A percentile compares a stretch with the other conserved stretches of the same genome.
Conservation (phyloP, 116 monocot species). For the Phalaenopsis hybrid region DNA sequence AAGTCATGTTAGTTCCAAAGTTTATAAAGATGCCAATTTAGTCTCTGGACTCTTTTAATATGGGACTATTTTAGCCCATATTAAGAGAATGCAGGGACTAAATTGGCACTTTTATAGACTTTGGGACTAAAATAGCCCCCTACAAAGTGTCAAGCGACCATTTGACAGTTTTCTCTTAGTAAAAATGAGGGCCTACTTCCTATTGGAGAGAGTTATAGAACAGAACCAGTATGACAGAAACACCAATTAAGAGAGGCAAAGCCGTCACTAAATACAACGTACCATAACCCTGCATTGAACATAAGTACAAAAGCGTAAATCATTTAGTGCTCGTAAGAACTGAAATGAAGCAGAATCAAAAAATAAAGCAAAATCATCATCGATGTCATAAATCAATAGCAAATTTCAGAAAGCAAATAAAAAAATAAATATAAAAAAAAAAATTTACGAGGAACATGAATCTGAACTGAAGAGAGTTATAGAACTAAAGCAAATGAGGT, state of each 20-base stretch:
- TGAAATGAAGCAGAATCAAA: no score
- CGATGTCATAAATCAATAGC: neutral
- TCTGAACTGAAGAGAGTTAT: neutral
- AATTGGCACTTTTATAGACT: no score
- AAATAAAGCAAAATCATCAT: no score
- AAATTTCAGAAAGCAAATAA: neutral
- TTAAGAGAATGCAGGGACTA: no score
- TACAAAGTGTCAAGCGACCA: no score
- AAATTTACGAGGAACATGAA: neutral
- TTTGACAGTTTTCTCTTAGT: no score
- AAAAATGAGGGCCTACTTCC: neutral
- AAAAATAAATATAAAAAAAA: neutral
- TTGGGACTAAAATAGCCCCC: no score
- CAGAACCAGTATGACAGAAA: constrained; percentile 73
- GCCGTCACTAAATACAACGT: constrained; percentile 87
- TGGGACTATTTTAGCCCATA: no score
- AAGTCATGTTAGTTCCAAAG: no score
- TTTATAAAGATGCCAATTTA: no score
- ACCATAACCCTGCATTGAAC: constrained; percentile 68
- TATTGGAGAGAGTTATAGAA: constrained; percentile 91
- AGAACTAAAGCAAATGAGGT: neutral
- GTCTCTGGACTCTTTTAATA: no score
- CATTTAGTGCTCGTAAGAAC: no score
- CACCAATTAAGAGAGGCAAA: constrained; percentile 66
- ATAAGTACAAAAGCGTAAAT: neutral